Evolutionary conservation across 495 filamentous ascomycete genomes (phyloP).

Genomic region (Lasiosphaeria ovina): DNA sequence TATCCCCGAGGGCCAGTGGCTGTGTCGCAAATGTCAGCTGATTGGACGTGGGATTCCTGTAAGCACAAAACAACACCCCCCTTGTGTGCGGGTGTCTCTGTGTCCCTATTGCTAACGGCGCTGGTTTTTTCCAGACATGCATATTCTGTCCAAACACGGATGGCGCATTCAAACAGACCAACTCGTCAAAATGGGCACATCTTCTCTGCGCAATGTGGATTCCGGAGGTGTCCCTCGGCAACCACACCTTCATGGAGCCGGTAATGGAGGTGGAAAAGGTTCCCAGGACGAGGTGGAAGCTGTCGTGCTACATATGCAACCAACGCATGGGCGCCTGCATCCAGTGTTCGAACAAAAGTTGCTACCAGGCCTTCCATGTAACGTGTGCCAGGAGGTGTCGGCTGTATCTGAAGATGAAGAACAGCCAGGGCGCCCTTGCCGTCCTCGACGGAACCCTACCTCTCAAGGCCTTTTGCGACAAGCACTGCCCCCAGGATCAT

Average conservation of each 20-base stretch:
- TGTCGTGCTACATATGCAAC: slow-evolving; percentile 94
- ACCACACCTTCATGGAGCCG: slow-evolving; percentile 95
- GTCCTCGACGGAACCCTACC: slow-evolving; percentile 78
- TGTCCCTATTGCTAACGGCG: slow-evolving; percentile 8
- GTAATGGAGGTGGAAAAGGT: slow-evolving; percentile 98
- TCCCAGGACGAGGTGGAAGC: slow-evolving; percentile 86
- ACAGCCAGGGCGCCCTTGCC: slow-evolving; percentile 72
- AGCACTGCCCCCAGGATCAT: slow-evolving; percentile 90
- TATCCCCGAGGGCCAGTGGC: slow-evolving; percentile 98
- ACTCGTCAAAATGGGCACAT: slow-evolving; percentile 92
- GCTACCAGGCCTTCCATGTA: slow-evolving; percentile 97
- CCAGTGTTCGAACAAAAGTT: slow-evolving; percentile 96
- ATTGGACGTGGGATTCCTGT: slow-evolving; percentile 87
- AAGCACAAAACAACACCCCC: slow-evolving; percentile 32
- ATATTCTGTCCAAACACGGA: slow-evolving; percentile 98
- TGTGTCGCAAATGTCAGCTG: slow-evolving; percentile 94
- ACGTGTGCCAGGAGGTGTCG: slow-evolving; percentile 88
- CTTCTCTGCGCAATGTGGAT: slow-evolving; percentile 98
- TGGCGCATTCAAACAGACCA: slow-evolving; percentile 98
- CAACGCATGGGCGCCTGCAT: slow-evolving; percentile 98
- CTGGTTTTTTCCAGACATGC: slow-evolving; percentile 59
- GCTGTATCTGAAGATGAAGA: slow-evolving; percentile 96
- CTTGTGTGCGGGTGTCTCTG: slow-evolving; percentile 10
- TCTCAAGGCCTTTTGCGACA: slow-evolving; percentile 93
- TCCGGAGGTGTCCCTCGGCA: slow-evolving; percentile 92